A percentile compares a stretch with the other conserved stretches of the same genome.
Evolutionary conservation across 208 protist genomes (phyloP).

Genomic region (Leishmania arabica): DNA sequence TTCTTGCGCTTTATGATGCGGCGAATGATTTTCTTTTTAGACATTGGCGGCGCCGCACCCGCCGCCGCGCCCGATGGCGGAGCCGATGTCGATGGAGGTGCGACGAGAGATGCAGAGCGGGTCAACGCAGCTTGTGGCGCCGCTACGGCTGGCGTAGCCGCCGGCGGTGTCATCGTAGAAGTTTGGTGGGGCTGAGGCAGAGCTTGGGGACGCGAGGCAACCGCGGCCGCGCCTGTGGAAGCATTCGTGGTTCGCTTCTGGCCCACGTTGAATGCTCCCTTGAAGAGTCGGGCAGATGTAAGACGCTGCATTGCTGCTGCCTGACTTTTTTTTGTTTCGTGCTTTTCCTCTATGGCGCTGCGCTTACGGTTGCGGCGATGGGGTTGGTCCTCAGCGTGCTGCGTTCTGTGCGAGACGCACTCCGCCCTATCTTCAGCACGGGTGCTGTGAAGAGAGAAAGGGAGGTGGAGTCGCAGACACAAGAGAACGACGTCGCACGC

Average conservation of each 20-base stretch:
- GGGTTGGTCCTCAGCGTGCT: neutral
- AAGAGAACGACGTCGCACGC: no score
- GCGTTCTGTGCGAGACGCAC: neutral
- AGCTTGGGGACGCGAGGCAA: neutral
- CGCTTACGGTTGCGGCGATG: neutral
- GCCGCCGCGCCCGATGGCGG: neutral
- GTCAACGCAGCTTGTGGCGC: neutral
- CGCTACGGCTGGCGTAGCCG: neutral
- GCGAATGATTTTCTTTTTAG: constrained; percentile 36
- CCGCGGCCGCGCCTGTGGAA: neutral
- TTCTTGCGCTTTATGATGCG: constrained; percentile 37
- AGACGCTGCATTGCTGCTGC: constrained; percentile 18
- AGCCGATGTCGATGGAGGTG: constrained; percentile 6
- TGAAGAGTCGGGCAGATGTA: constrained; percentile 10
- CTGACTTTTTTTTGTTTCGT: neutral
- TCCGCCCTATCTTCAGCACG: neutral
- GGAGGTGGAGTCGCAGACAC: neutral
- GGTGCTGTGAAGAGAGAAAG: neutral
- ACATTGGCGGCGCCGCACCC: neutral
- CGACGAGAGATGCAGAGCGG: constrained; percentile 20
- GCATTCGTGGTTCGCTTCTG: constrained; percentile 22
- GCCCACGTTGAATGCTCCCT: constrained; percentile 10
- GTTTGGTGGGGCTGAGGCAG: neutral
- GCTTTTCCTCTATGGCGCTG: neutral
- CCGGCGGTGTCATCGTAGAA: neutral